Base-by-base conservation (phyloP, 805 yeast genomes). In the Cyberlindnera xishuangbannaensis region DNA sequence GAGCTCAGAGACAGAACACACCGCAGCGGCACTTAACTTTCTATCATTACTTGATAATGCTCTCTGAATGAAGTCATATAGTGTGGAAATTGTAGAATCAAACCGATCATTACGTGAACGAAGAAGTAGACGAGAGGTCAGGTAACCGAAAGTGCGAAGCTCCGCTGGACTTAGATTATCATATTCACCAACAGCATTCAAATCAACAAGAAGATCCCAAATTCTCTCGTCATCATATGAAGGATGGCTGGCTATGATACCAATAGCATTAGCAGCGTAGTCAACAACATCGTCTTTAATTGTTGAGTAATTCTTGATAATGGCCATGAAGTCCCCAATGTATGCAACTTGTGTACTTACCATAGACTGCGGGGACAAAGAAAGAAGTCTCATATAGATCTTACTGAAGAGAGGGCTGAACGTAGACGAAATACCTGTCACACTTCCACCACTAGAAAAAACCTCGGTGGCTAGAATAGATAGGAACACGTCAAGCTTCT, bases 181-280 rank as follows among this genome's bases (percentile, higher is more conserved):
- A 19, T 20, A 15, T 1, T 32, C 21, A 5, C 30, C 21, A n/a
- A 24, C 34, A 4, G 48, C 28, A 6, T 19, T 8, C 15, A 9
- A 15, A 42, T 37, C 7, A 15, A 12, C 9, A 20, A 20, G 23
- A 20, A 20, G 15, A 0, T 28, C 14, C 0, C 10, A 2, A 4
- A 56, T 34, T 1, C 33, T 4, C 0, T 26, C 39, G 25, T 50
- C 53, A 3, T 48, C 1, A 15, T 28, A 46, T 1, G 24, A 18
- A 4, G 65, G 62, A 45, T 71, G 73, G 25, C 74, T 64, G 2
- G 60, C 67, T 36, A 74, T 56, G 4, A 74, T 65, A 18, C 77
- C 83, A 20, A 74, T 43, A 3, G 64, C 44, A 33, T 59, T 65
- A 5, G 76, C 66, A 5, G 70, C 62, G 30, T 64, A 58, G 13